Base-by-base conservation (phyloP, 2,329 filamentous ascomycete genomes). In the Zymoseptoria pseudotritici region DNA sequence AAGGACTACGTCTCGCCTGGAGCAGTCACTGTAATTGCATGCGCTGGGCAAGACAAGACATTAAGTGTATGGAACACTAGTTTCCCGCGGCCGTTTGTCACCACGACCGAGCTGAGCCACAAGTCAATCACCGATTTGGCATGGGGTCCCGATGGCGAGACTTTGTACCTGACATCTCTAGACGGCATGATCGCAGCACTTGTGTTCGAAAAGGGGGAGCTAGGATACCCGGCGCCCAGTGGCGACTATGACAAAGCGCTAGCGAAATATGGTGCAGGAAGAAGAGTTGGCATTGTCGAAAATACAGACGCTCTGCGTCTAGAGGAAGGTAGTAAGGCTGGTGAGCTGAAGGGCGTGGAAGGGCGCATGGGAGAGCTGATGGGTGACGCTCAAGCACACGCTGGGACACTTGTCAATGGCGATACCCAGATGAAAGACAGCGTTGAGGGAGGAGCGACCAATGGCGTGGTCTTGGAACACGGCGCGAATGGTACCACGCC, bases 301-400 rank as follows among this genome's bases (percentile, higher is more conserved):
- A 93, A 95, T 62, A 90, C 96, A 0, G 91, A 97, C 69, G 90
- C 91, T 0, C 77, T 97, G 51, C 81, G 90, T 46, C 78, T 99
- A 0, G 94, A 99, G 75, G 91, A 95, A 67, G 66, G 64, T 72
- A 96, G 91, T 76, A 97, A 95, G 72, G 91, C 88, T 51, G 93
- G 89, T 21, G 94, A 99, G 73, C 83, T 93, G 31, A 90, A 88
- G 65, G 92, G 89, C 4, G 92, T 93, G 0, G 90, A 99, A 75
- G 94, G 91, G 2, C 85, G 93, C 65, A 99, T 99, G 94, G 94
- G 94, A 11, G 93, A 93, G n/a, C 77, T 99, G 46, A 99, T 99
- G 94, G 93, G 93, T 5, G 92, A 96, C 70, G 82, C 83, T n/a
- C 81, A 81, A 56, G 78, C 82, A 2, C 74, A 82, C 3, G 78